These are phyloP conservation scores for Cryptococcus hybrid DNA, from an alignment of 1,284 basidiomycete species.

Conservation along the genomic window DNA sequence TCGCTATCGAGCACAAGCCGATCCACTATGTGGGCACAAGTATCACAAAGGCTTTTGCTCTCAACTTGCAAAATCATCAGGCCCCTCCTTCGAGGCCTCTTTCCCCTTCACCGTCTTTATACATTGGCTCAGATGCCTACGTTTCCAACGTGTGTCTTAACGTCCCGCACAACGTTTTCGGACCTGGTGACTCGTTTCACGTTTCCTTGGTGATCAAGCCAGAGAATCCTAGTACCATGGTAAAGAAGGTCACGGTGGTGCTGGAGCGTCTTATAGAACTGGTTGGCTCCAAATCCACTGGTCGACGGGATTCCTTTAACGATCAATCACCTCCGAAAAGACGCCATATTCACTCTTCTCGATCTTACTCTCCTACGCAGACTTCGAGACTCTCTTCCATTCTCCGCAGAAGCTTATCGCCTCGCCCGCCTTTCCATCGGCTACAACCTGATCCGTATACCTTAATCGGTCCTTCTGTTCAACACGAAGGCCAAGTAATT, in stretches of 20 bases:
- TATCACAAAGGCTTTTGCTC: constrained; percentile 24
- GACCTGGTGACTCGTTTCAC: constrained; percentile 31
- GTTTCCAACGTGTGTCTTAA: constrained; percentile 25
- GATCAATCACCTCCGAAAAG: constrained; percentile 3
- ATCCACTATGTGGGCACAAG: constrained; percentile 36
- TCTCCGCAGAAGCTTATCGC: constrained; percentile 15
- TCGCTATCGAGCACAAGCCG: constrained; percentile 36
- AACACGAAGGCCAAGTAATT: constrained; percentile 4
- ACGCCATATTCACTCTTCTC: background rate
- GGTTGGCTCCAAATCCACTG: constrained; percentile 1
- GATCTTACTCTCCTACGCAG: background rate
- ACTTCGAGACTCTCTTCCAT: constrained; percentile 14
- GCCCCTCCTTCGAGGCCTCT: constrained; percentile 21
- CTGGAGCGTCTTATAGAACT: constrained; percentile 31
- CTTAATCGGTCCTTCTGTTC: too few relatives aligned
- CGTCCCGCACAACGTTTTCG: constrained; percentile 28
- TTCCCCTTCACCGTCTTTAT: constrained; percentile 24
- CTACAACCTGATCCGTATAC: background rate
- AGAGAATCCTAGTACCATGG: constrained; percentile 17
- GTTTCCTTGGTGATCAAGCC: constrained; percentile 27
- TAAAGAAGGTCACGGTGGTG: constrained; percentile 28
- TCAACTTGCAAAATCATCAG: constrained; percentile 32
- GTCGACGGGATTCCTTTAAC: background rate
- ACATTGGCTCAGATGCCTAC: constrained; percentile 17
- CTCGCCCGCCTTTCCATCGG: constrained; percentile 13